phyloP scores from a whole-genome alignment of 73 alveolate genomes.

The Durusdinium trenchii region DNA sequence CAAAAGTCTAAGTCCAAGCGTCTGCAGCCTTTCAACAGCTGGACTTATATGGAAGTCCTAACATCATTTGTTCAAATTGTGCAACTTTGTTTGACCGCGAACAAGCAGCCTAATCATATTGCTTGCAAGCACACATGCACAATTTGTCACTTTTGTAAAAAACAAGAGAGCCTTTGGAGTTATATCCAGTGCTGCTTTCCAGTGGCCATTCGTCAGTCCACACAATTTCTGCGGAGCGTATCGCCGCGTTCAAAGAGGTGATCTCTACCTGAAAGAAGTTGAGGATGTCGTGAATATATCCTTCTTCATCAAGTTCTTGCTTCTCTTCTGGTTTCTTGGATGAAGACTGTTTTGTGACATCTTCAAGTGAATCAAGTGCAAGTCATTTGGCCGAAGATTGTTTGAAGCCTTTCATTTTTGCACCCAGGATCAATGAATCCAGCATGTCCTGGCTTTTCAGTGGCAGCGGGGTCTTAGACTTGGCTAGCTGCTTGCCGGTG shows the following conservation, averaged over 20 bases:
- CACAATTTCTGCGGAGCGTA: no score
- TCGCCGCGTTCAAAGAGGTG: neutral
- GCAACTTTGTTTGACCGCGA: no score
- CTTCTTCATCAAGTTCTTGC: conserved; percentile 78
- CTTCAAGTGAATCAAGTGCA: neutral
- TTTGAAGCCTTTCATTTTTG: neutral
- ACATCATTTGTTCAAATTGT: no score
- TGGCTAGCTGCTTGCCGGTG: conserved; percentile 86
- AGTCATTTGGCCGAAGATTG: neutral
- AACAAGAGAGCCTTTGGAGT: no score
- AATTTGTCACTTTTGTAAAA: no score
- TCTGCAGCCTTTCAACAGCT: no score
- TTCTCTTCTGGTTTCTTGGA: conserved; percentile 50
- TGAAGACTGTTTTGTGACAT: neutral
- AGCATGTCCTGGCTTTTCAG: conserved; percentile 91
- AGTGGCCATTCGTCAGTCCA: no score
- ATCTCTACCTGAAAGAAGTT: conserved; percentile 49
- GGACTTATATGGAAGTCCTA: no score
- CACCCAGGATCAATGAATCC: conserved; percentile 39
- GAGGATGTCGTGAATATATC: conserved; percentile 86
- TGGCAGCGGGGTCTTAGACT: conserved; percentile 55
- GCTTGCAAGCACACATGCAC: no score
- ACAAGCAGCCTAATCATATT: no score
- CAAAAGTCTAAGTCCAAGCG: no score
- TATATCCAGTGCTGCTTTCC: no score